phyloP scores from a whole-genome alignment of 805 yeast species.

The Ogataea nitratoaversa region DNA sequence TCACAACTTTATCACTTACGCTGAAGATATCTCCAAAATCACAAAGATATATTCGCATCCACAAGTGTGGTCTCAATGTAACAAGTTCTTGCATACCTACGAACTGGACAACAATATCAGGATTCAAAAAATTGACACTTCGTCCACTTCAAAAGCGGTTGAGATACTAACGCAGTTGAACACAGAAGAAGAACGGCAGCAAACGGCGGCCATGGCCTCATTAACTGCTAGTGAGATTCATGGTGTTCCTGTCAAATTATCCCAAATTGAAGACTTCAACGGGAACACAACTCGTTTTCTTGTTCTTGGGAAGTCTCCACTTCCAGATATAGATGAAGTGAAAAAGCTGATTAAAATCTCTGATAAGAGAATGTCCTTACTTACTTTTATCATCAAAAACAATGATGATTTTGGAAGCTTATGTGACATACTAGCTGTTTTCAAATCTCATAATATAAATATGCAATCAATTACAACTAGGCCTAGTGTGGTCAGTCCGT shows the following conservation, averaged over 20 bases:
- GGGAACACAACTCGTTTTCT: conserved; percentile 86
- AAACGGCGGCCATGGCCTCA: conserved; percentile 71
- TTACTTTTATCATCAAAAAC: conserved; percentile 60
- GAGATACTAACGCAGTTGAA: conserved; percentile 44
- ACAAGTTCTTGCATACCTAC: conserved; percentile 44
- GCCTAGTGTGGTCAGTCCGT: conserved; percentile 60
- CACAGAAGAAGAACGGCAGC: conserved; percentile 28
- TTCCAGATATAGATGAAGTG: conserved; percentile 9
- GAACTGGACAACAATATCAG: conserved; percentile 29
- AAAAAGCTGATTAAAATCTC: conserved; percentile 8
- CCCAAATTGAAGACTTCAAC: conserved; percentile 63
- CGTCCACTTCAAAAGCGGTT: conserved; percentile 86
- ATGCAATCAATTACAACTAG: conserved; percentile 72
- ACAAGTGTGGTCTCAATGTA: conserved; percentile 95
- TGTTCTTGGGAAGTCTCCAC: conserved; percentile 45
- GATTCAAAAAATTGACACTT: conserved; percentile 56
- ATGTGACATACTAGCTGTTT: conserved; percentile 56
- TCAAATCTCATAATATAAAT: conserved; percentile 54
- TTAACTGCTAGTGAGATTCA: conserved; percentile 59
- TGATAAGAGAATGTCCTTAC: conserved; percentile 40
- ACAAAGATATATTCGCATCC: conserved; percentile 82
- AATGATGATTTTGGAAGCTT: conserved; percentile 72
- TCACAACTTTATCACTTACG: conserved; percentile 63
- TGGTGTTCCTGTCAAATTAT: conserved; percentile 48
- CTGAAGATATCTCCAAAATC: conserved; percentile 41